Conservation (phyloP, 495 filamentous ascomycete genomes). For the Annulohypoxylon bovei region DNA sequence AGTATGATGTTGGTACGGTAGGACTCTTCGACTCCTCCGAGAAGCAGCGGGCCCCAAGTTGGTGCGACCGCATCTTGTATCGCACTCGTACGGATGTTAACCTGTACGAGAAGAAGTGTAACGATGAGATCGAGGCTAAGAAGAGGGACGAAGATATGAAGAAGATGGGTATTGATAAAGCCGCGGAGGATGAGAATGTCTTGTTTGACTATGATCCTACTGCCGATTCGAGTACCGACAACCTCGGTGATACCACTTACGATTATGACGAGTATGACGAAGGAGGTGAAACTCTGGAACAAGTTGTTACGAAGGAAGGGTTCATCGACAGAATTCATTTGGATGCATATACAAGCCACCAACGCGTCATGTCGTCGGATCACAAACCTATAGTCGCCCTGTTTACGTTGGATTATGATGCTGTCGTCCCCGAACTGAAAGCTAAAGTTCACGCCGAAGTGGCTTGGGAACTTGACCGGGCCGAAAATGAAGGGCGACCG, state of each 20-base stretch:
- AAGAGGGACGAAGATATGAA: slow-evolving; percentile 88
- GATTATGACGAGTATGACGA: slow-evolving; percentile 72
- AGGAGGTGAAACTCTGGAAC: slow-evolving; percentile 51
- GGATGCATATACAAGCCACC: slow-evolving; percentile 84
- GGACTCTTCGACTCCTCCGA: slow-evolving; percentile 94
- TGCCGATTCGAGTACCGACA: slow-evolving; percentile 64
- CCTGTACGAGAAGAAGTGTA: slow-evolving; percentile 72
- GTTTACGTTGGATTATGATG: slow-evolving; percentile 84
- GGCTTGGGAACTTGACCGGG: slow-evolving; percentile 85
- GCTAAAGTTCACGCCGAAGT: slow-evolving; percentile 86
- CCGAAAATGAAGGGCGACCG: slow-evolving; percentile 91
- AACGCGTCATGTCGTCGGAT: slow-evolving; percentile 89
- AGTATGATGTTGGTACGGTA: slow-evolving; percentile 95
- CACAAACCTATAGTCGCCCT: slow-evolving; percentile 89
- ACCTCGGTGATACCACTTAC: slow-evolving; percentile 49
- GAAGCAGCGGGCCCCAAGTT: slow-evolving; percentile 90
- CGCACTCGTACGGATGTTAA: slow-evolving; percentile 76
- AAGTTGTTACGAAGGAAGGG: slow-evolving; percentile 63
- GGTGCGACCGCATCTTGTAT: slow-evolving; percentile 97
- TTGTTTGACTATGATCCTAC: slow-evolving; percentile 92
- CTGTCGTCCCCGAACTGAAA: slow-evolving; percentile 83
- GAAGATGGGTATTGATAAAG: slow-evolving; percentile 76
- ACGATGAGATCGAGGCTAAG: slow-evolving; percentile 71
- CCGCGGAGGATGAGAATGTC: slow-evolving; percentile 80
- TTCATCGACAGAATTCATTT: slow-evolving; percentile 71